Evolutionary conservation across 108 stramenopile genomes (phyloP).

Genomic region (Cyclotella choctawhatcheeana): DNA sequence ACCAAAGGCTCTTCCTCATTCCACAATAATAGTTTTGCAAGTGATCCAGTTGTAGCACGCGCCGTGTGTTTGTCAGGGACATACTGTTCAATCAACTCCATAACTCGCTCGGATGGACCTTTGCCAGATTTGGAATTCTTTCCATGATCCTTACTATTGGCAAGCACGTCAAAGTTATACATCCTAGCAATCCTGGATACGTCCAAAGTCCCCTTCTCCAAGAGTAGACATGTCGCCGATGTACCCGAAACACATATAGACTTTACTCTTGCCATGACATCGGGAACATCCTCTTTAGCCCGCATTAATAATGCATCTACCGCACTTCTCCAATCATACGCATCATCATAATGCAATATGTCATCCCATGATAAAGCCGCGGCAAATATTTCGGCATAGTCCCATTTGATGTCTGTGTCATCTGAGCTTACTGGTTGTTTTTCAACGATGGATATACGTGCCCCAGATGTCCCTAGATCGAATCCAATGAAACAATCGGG

Average conservation of each 20-base stretch:
- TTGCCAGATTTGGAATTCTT: slow-evolving; percentile 4
- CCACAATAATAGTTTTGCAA: slow-evolving; percentile 93
- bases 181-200: slow-evolving; percentile 60
- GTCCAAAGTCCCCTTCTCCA: slow-evolving; percentile 46
- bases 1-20: slow-evolving; percentile 68
- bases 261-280: slow-evolving; percentile 48
- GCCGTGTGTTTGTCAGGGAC: slow-evolving; percentile 85
- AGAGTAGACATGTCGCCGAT: slow-evolving; percentile 77
- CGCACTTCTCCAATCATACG: slow-evolving; percentile 68
- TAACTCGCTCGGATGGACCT: slow-evolving; percentile 36
- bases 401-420: background rate
- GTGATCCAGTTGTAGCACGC: slow-evolving; percentile 77
- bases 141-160: background rate
- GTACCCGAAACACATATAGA: slow-evolving; percentile 87
- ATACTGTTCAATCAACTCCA: slow-evolving; percentile 67
- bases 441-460: slow-evolving; percentile 76
- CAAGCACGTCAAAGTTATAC: slow-evolving; percentile 78
- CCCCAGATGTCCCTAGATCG: slow-evolving; percentile 78
- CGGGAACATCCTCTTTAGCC: slow-evolving; percentile 31
- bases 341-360: slow-evolving; percentile 64
- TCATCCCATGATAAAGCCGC: slow-evolving; percentile 67
- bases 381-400: slow-evolving; percentile 64
- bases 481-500: slow-evolving; percentile 53
- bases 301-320: slow-evolving; percentile 58
- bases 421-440: slow-evolving; percentile 12